phyloP scores from a whole-genome alignment of 2,329 filamentous ascomycete species.

The Sporothrix mexicana region DNA sequence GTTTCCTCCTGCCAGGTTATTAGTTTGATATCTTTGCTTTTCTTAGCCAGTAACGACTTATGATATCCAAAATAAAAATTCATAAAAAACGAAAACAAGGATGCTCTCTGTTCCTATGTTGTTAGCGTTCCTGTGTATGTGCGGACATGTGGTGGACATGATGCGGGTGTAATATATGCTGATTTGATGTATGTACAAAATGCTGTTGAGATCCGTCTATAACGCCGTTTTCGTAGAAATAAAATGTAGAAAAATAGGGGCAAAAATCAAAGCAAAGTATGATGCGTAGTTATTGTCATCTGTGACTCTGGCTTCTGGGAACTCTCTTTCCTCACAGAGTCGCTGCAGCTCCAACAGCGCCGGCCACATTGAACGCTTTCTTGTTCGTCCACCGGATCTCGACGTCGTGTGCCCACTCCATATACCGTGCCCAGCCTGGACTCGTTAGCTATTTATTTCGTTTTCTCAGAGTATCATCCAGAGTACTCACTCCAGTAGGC shows the following conservation, averaged over 20 bases:
- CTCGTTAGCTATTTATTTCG: constrained; percentile 18
- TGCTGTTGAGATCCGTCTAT: neutral
- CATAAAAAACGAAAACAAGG: neutral
- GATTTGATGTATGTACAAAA: constrained; percentile 20
- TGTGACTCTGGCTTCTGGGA: neutral
- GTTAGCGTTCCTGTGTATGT: no score
- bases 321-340: constrained; percentile 51
- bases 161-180: neutral
- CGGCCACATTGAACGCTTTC: constrained; percentile 65
- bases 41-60: neutral
- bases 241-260: neutral
- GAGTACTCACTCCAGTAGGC: constrained; percentile 86
- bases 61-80: constrained; percentile 21
- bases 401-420: constrained; percentile 89
- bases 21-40: neutral
- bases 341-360: constrained; percentile 65
- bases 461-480: neutral
- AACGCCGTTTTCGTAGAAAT: neutral
- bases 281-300: neutral
- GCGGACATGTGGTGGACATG: no score
- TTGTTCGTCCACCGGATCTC: constrained; percentile 72
- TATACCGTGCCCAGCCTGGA: constrained; percentile 87
- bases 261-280: neutral
- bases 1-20: neutral
- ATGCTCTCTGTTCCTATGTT: no score